phyloP scores from a whole-genome alignment of 2,329 filamentous ascomycete species.

The Diaporthe capsici region DNA sequence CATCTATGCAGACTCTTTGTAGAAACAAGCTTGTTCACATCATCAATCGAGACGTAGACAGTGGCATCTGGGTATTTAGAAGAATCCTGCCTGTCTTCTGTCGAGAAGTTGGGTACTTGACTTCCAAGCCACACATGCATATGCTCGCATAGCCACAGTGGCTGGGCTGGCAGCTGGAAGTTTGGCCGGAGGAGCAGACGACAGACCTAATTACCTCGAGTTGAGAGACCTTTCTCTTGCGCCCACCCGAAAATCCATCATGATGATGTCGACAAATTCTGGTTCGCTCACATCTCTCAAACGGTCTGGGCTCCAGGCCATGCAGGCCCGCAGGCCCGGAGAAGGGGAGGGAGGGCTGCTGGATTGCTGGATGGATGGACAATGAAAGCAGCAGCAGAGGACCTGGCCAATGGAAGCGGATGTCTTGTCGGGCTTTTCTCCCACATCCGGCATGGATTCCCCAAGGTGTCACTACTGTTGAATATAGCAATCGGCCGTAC shows the following conservation, averaged over 20 bases:
- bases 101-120: not conserved
- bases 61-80: no score
- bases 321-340: not conserved
- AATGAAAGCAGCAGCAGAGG: no score
- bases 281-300: not conserved
- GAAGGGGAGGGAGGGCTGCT: no score
- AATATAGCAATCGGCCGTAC: conserved; percentile 3
- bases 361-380: no score
- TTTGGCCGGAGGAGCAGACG: not conserved
- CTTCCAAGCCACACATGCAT: not conserved
- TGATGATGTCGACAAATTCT: not conserved
- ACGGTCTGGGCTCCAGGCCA: not conserved
- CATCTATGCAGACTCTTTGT: no score
- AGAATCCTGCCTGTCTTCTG: not conserved
- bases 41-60: no score
- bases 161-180: not conserved
- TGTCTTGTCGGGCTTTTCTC: not conserved
- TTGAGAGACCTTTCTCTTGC: not conserved
- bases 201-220: no score
- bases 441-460: conserved; percentile 15
- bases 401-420: no score
- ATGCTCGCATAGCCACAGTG: not conserved
- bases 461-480: not conserved
- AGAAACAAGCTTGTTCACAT: no score
- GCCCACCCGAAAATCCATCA: not conserved